Evolutionary conservation across 257 asterid species (phyloP).

Genomic region (Paraleonurus japonicus): DNA sequence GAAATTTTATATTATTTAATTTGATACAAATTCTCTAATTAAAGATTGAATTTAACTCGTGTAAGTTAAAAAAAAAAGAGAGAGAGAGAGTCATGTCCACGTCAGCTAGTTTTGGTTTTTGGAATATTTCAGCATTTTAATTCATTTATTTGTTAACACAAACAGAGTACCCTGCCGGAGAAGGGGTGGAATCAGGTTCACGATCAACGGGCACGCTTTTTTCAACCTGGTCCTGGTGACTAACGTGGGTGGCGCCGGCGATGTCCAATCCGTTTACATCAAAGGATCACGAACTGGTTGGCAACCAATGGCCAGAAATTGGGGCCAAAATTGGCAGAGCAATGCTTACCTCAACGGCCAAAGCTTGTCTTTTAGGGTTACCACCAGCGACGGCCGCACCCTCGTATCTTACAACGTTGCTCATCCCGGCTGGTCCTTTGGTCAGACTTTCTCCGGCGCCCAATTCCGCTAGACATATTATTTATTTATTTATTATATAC

Average conservation of each 20-base stretch:
- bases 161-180: slow-evolving; percentile 93
- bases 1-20: too few relatives aligned
- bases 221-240: slow-evolving; percentile 86
- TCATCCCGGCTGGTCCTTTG: slow-evolving; percentile 70
- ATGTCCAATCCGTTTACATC: slow-evolving; percentile 66
- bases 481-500: not conserved
- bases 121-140: too few relatives aligned
- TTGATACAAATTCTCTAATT: too few relatives aligned
- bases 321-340: slow-evolving; percentile 99
- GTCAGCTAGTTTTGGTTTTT: too few relatives aligned
- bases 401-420: slow-evolving; percentile 77
- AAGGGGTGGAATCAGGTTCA: slow-evolving; percentile 85
- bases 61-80: too few relatives aligned
- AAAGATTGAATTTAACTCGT: too few relatives aligned
- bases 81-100: too few relatives aligned
- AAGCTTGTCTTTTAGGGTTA: slow-evolving; percentile 71
- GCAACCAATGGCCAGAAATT: slow-evolving; percentile 91
- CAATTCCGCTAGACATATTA: slow-evolving; percentile 50
- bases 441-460: slow-evolving; percentile 72
- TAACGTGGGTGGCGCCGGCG: slow-evolving; percentile 92
- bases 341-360: slow-evolving; percentile 85
- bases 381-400: slow-evolving; percentile 76
- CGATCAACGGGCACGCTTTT: slow-evolving; percentile 80
- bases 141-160: not conserved
- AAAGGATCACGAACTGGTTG: slow-evolving; percentile 83